A percentile compares a stretch with the other conserved stretches of the same genome.
phyloP scores from a whole-genome alignment of 805 yeast species.

The Lipomyces spencermartinsiae region DNA sequence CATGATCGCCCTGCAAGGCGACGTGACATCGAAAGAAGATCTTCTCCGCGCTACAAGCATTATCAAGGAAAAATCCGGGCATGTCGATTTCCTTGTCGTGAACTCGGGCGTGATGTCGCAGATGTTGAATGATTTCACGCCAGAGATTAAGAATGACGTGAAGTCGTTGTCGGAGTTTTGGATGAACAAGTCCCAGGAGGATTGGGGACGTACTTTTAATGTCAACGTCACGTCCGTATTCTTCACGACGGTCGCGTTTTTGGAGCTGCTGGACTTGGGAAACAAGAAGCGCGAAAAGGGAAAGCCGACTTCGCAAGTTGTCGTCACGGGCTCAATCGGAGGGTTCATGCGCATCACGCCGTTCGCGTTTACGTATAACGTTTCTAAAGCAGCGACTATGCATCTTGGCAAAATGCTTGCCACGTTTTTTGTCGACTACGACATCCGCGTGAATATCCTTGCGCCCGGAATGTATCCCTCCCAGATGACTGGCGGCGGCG shows the following conservation, averaged over 20 bases:
- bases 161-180: conserved; percentile 26
- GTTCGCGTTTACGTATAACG: conserved; percentile 33
- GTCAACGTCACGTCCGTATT: conserved; percentile 37
- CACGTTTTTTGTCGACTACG: conserved; percentile 39
- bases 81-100: conserved; percentile 34
- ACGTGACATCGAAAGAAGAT: conserved; percentile 36
- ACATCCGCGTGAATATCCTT: conserved; percentile 64
- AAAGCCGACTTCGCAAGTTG: conserved; percentile 35
- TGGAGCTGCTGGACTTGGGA: conserved; percentile 34
- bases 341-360: conserved; percentile 37
- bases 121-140: conserved; percentile 14
- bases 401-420: conserved; percentile 38
- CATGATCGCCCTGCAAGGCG: conserved; percentile 32
- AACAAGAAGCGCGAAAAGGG: conserved; percentile 28
- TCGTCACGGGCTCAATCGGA: conserved; percentile 36
- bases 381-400: conserved; percentile 37
- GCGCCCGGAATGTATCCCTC: conserved; percentile 70
- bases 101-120: conserved; percentile 37
- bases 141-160: conserved; percentile 25
- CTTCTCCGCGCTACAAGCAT: conserved; percentile 29
- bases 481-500: conserved; percentile 56
- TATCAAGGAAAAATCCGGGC: conserved; percentile 31
- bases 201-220: conserved; percentile 35
- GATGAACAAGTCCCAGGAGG: conserved; percentile 29
- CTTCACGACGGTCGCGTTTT: conserved; percentile 39